phyloP scores from a whole-genome alignment of 148 eudicot species.

The Cornus florida region DNA sequence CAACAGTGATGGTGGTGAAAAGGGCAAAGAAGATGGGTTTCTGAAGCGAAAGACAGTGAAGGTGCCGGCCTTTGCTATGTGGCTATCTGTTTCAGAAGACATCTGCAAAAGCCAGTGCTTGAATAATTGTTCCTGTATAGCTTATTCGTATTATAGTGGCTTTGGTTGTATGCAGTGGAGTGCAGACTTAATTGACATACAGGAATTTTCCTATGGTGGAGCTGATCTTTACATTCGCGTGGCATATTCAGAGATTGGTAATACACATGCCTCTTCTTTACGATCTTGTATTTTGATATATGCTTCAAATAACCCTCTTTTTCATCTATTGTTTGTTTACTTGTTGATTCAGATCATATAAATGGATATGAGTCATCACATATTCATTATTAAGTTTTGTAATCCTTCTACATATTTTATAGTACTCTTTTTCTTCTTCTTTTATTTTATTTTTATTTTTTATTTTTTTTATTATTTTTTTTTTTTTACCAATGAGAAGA shows the following conservation, averaged over 20 bases:
- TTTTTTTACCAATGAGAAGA: too few species aligned
- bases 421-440: too few species aligned
- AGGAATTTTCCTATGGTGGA: constrained; percentile 4
- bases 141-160: constrained; percentile 32
- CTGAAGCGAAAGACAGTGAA: constrained; percentile 18
- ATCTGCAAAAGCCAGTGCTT: constrained; percentile 27
- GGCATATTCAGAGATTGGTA: constrained; percentile 27
- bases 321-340: too few species aligned
- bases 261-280: background rate
- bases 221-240: constrained; percentile 14
- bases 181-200: constrained; percentile 31
- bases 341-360: too few species aligned
- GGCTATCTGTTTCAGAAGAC: constrained; percentile 16
- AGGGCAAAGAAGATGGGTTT: constrained; percentile 38
- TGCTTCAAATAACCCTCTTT: too few species aligned
- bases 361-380: too few species aligned
- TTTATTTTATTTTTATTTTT: too few species aligned
- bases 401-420: too few species aligned
- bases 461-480: too few species aligned
- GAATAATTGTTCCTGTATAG: constrained; percentile 38
- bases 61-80: background rate
- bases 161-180: constrained; percentile 49
- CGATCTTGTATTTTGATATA: background rate
- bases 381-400: too few species aligned
- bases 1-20: background rate